These are phyloP conservation scores for Hypericum androsaemum DNA, from an alignment of 345 rosid genomes.

Conservation along the genomic window DNA sequence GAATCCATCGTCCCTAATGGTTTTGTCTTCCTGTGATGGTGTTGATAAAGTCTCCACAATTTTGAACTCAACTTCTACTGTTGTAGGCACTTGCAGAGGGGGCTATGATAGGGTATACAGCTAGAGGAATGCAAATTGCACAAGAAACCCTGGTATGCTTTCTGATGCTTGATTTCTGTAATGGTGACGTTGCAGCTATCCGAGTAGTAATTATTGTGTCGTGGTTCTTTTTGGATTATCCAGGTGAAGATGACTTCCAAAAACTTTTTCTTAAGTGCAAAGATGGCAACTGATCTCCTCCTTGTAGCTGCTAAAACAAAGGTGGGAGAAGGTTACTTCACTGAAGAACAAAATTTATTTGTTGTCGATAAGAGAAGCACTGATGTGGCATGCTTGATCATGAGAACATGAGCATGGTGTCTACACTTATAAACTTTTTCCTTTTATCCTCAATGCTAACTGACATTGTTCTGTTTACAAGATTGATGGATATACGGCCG, in stretches of 20 bases:
- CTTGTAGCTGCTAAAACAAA: slow-evolving; percentile 77
- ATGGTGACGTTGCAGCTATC: background rate
- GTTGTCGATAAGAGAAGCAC: no score
- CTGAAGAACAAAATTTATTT: no score
- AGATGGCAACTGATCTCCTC: slow-evolving; percentile 67
- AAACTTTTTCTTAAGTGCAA: slow-evolving; percentile 44
- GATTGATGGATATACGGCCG: slow-evolving; percentile 81
- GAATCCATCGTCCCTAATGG: background rate
- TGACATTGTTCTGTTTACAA: slow-evolving; percentile 13
- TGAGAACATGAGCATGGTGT: no score
- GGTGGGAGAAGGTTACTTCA: slow-evolving; percentile 29
- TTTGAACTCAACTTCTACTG: slow-evolving; percentile 12
- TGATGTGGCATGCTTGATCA: no score
- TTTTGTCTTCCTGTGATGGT: background rate
- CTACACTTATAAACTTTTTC: no score
- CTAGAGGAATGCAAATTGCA: slow-evolving; percentile 87
- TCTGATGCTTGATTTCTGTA: slow-evolving; percentile 3
- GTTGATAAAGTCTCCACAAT: background rate
- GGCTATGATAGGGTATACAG: slow-evolving; percentile 76
- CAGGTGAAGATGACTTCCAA: slow-evolving; percentile 58
- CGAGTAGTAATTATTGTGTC: slow-evolving; percentile 3
- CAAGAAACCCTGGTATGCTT: slow-evolving; percentile 62
- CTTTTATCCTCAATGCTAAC: no score
- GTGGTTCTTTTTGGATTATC: slow-evolving; percentile 11
- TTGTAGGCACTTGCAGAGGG: slow-evolving; percentile 72